phyloP scores from a whole-genome alignment of 2,329 filamentous ascomycete genomes.

The Thelonectria rubi region DNA sequence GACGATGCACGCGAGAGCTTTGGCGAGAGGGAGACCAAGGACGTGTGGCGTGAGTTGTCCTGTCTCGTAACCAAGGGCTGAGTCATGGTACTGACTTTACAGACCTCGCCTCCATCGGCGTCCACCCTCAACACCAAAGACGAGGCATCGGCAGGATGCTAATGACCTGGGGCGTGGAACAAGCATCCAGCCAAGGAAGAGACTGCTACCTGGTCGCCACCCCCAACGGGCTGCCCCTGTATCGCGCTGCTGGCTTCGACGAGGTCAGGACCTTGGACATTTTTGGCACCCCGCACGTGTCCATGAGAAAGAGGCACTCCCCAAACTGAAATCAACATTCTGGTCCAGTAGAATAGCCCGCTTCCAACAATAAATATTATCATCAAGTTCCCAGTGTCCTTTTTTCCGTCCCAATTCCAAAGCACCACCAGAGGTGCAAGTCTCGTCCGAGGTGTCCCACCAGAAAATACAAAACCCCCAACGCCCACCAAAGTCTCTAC shows the following conservation, averaged over 20 bases:
- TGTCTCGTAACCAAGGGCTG: too few relatives aligned
- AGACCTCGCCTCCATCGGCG: constrained; percentile 11
- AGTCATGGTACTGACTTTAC: not conserved
- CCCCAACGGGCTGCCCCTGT: constrained; percentile 1
- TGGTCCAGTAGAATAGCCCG: too few relatives aligned
- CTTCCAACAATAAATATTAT: too few relatives aligned
- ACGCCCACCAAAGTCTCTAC: too few relatives aligned
- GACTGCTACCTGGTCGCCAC: constrained; percentile 17
- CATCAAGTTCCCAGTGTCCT: too few relatives aligned
- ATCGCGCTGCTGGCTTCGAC: constrained; percentile 8
- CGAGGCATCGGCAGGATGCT: constrained; percentile 9
- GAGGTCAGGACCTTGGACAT: constrained; percentile 1
- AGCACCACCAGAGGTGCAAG: too few relatives aligned
- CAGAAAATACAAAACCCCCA: too few relatives aligned
- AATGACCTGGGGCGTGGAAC: constrained; percentile 2
- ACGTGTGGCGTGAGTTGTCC: constrained; percentile 8
- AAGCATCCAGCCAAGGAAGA: not conserved
- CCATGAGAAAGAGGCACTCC: constrained; percentile 1
- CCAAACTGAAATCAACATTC: too few relatives aligned
- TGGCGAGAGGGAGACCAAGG: constrained; percentile 3
- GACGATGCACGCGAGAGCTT: not conserved
- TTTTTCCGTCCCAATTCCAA: too few relatives aligned
- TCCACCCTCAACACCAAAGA: constrained; percentile 8
- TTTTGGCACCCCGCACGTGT: constrained; percentile 12
- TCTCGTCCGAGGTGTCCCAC: too few relatives aligned